phyloP scores from a whole-genome alignment of 2,329 filamentous ascomycete genomes.

The Sclerotinia borealis region DNA sequence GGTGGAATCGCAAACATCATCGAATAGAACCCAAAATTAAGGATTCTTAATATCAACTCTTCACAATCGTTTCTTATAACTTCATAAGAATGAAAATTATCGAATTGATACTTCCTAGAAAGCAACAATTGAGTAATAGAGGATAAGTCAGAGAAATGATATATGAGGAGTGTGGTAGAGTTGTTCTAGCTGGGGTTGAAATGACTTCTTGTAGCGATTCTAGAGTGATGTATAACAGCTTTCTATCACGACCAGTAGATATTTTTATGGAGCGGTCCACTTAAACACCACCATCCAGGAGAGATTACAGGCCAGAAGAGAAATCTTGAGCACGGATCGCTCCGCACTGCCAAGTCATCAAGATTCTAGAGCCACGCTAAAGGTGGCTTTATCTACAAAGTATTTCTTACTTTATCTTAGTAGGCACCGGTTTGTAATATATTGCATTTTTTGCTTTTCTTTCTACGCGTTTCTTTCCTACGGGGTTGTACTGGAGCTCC shows the following conservation, averaged over 20 bases:
- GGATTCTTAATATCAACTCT: background rate
- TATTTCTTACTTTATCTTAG: background rate
- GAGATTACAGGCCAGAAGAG: background rate
- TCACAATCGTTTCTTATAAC: too few species aligned
- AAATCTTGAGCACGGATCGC: background rate
- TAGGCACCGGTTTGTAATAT: background rate
- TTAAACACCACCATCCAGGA: too few species aligned
- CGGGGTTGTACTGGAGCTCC: background rate
- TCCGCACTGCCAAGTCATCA: background rate
- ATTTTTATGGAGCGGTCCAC: too few species aligned
- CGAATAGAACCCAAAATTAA: background rate
- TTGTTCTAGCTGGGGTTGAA: too few species aligned
- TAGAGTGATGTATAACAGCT: too few species aligned
- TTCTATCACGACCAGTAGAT: too few species aligned
- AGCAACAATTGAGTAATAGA: too few species aligned
- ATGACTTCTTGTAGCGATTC: too few species aligned
- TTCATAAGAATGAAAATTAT: background rate
- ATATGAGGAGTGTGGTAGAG: background rate
- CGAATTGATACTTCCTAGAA: too few species aligned
- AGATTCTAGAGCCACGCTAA: background rate
- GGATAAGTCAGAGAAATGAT: background rate
- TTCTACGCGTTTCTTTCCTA: background rate
- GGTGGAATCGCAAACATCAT: too few species aligned
- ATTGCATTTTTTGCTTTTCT: background rate
- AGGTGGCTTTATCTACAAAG: background rate